These are phyloP conservation scores for Penicillium janthinellum DNA, from an alignment of 2,329 filamentous ascomycete genomes.

Conservation along the genomic window DNA sequence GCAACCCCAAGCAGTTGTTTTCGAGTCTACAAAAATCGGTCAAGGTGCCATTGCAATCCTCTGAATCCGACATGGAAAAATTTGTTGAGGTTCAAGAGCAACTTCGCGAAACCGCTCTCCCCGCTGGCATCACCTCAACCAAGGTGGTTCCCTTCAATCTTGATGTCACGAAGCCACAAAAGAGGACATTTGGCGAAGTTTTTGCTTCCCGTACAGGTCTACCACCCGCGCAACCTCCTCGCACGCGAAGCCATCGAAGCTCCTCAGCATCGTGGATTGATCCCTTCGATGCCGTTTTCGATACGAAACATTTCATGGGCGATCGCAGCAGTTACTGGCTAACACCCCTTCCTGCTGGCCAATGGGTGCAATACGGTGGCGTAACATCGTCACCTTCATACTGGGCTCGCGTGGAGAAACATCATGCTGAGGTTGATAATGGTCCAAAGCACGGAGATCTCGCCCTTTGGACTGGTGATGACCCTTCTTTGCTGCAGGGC, in stretches of 20 bases:
- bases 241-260: slow-evolving; percentile 38
- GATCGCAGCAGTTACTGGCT: slow-evolving; percentile 46
- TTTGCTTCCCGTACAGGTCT: slow-evolving; percentile 45
- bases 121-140: slow-evolving; percentile 72
- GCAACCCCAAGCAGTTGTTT: slow-evolving; percentile 75
- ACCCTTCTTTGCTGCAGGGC: slow-evolving; percentile 43
- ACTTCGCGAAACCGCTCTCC: slow-evolving; percentile 67
- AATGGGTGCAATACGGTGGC: slow-evolving; percentile 49
- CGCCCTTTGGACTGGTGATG: slow-evolving; percentile 34
- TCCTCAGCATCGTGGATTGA: slow-evolving; percentile 43
- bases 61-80: slow-evolving; percentile 39
- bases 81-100: slow-evolving; percentile 48
- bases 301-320: slow-evolving; percentile 36
- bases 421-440: slow-evolving; percentile 26
- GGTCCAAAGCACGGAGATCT: slow-evolving; percentile 31
- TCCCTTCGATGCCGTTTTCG: slow-evolving; percentile 42
- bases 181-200: slow-evolving; percentile 48
- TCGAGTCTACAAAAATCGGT: slow-evolving; percentile 71
- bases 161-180: slow-evolving; percentile 28
- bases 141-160: slow-evolving; percentile 60
- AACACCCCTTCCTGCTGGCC: slow-evolving; percentile 42
- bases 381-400: slow-evolving; percentile 41
- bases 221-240: slow-evolving; percentile 45
- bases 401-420: slow-evolving; percentile 42
- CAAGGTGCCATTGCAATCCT: slow-evolving; percentile 36